These are phyloP conservation scores for Vanrija sp. DNA, from an alignment of 1,284 basidiomycete genomes.

Conservation along the genomic window DNA sequence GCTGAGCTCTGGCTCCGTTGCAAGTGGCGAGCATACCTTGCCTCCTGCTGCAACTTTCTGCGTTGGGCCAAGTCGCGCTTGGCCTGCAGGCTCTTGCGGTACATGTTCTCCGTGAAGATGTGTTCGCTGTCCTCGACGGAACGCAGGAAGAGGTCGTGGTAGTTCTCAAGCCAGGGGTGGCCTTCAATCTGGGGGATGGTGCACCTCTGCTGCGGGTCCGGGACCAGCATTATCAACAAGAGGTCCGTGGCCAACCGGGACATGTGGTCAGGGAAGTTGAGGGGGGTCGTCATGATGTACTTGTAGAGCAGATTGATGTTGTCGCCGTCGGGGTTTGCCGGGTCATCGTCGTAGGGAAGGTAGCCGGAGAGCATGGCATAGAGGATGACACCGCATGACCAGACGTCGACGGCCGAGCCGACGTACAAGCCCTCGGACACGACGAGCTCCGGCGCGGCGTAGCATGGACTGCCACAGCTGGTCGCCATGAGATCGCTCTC, in stretches of 20 bases:
- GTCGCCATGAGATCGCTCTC: slow-evolving; percentile 97
- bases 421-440: slow-evolving; percentile 96
- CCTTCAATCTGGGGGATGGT: slow-evolving; percentile 70
- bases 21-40: slow-evolving; percentile 28
- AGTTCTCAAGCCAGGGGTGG: slow-evolving; percentile 75
- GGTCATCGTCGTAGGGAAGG: slow-evolving; percentile 99
- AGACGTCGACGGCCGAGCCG: slow-evolving; percentile 98
- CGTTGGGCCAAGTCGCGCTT: slow-evolving; percentile 55
- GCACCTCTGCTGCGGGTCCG: slow-evolving; percentile 69
- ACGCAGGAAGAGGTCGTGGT: slow-evolving; percentile 63
- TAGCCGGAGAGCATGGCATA: slow-evolving; percentile 99
- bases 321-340: slow-evolving; percentile 96
- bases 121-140: slow-evolving; percentile 73
- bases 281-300: slow-evolving; percentile 94
- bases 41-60: slow-evolving; percentile 38
- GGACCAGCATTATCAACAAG: slow-evolving; percentile 79
- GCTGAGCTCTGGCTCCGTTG: slow-evolving; percentile 38
- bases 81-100: slow-evolving; percentile 73
- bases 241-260: slow-evolving; percentile 71
- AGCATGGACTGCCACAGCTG: slow-evolving; percentile 94
- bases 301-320: slow-evolving; percentile 99
- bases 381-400: slow-evolving; percentile 98
- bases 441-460: slow-evolving; percentile 98
- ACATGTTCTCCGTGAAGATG: slow-evolving; percentile 76
- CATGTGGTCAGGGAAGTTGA: slow-evolving; percentile 92